These are phyloP conservation scores for Ciborinia camelliae DNA, from an alignment of 2,329 filamentous ascomycete genomes.

Conservation along the genomic window DNA sequence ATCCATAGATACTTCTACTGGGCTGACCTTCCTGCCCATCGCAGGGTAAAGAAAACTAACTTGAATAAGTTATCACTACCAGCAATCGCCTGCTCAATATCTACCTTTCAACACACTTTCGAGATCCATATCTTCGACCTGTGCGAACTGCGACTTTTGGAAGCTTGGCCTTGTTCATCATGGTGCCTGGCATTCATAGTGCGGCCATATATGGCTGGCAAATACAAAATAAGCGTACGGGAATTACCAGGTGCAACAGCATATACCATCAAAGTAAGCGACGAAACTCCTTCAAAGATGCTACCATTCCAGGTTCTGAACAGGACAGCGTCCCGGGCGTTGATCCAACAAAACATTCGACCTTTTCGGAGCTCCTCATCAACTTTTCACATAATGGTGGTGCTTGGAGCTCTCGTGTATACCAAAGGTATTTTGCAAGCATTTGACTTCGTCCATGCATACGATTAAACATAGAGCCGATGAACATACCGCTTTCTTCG, in stretches of 20 bases:
- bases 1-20: conserved; percentile 5
- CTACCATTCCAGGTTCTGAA: neutral
- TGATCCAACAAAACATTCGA: conserved; percentile 46
- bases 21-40: conserved; percentile 21
- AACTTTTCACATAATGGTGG: conserved; percentile 49
- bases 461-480: conserved; percentile 6
- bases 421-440: conserved; percentile 39
- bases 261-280: conserved; percentile 39
- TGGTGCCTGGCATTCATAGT: conserved; percentile 43
- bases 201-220: conserved; percentile 36
- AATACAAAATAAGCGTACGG: conserved; percentile 41
- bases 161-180: conserved; percentile 42
- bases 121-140: conserved; percentile 41
- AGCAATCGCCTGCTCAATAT: conserved; percentile 41
- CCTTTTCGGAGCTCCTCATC: conserved; percentile 47
- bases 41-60: neutral
- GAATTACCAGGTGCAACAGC: conserved; percentile 41
- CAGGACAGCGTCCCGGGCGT: conserved; percentile 43
- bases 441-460: conserved; percentile 39
- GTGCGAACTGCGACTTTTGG: conserved; percentile 43
- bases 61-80: neutral
- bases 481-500: too few species aligned
- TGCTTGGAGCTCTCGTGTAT: conserved; percentile 43
- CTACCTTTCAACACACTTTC: conserved; percentile 41
- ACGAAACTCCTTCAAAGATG: neutral